phyloP scores from a whole-genome alignment of 371 early-diverging fungal species.

The Mortierella sp. region DNA sequence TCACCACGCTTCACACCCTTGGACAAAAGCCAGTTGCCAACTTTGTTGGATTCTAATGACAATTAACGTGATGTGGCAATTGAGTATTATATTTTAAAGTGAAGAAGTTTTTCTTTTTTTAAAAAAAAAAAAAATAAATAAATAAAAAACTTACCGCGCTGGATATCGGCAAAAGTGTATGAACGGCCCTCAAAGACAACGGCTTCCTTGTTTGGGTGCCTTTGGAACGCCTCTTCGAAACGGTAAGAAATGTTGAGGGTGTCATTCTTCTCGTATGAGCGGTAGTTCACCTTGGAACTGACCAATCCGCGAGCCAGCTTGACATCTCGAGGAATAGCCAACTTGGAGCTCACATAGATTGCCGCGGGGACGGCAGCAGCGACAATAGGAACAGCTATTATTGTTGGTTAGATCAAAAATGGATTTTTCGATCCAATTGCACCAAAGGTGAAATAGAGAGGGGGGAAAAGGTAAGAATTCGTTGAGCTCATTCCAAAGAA shows the following conservation, averaged over 20 bases:
- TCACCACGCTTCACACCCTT: constrained; percentile 57
- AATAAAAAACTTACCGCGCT: constrained; percentile 29
- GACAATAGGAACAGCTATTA: constrained; percentile 30
- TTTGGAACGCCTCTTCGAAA: constrained; percentile 50
- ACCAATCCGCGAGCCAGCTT: constrained; percentile 47
- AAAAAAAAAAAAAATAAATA: neutral
- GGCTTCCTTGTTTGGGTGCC: constrained; percentile 45
- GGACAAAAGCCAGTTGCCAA: constrained; percentile 52
- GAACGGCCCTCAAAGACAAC: constrained; percentile 53
- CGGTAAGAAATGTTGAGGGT: constrained; percentile 54
- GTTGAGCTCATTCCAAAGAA: neutral
- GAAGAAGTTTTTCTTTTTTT: no score
- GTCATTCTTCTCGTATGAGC: constrained; percentile 49
- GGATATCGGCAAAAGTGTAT: constrained; percentile 51
- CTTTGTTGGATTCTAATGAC: constrained; percentile 41
- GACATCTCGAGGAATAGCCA: constrained; percentile 48
- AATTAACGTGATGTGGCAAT: neutral
- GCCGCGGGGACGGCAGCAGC: constrained; percentile 55
- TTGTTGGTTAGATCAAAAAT: neutral
- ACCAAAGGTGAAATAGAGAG: neutral
- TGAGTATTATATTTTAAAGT: neutral
- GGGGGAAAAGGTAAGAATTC: neutral
- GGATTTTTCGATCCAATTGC: neutral
- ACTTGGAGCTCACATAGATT: constrained; percentile 48
- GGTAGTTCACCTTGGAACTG: constrained; percentile 41